Base-by-base conservation (phyloP, 75 land plant species). In the Cupressus sempervirens region DNA sequence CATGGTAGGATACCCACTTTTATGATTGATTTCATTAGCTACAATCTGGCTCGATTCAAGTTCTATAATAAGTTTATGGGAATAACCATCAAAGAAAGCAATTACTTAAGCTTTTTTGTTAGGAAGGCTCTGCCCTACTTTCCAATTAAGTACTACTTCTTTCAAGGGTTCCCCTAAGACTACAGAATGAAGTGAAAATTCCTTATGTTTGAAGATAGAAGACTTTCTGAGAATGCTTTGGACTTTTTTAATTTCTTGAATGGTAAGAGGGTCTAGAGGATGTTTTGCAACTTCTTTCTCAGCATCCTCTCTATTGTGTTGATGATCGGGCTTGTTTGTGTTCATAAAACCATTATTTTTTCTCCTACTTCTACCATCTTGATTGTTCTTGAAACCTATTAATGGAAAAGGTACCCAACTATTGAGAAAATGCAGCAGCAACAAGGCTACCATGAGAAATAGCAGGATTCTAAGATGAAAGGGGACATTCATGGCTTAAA, bases 241-340 rank as follows among this genome's bases (percentile, higher is more conserved):
- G 41, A 90, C 93, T 18, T 45, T 40, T 80, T 79, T 88, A 74
- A 93, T 80, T 76, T 96, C 98, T 0, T 70, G 18, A 73, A 91
- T 35, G 46, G 95, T 96, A 30, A 96, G 92, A 9, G 98, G 98
- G 89, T 96, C 98, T n/a, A 96, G 88, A 3, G 98, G 98, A 87
- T 96, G 96, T 81, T 82, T 89, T 4, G 96, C 90, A 75, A 76
- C 70, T 83, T 83, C 87, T 56, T 70, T 70, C 3, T 83, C 48
- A 80, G 90, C 89, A 84, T 43, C 41, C 40, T 8, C 13, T 53
- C 53, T 53, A 15, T 81, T 23, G 29, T 20, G 46, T 10, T 82
- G 56, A 45, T 32, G 56, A 20, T 62, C 7, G 83, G 86, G 45
- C 20, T 86, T 38, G 84, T 36, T 85, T 87, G 56, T 77, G 40